Percentiles rank a stretch among this genome's conserved stretches.
phyloP scores from a whole-genome alignment of 176 grass and related monocot genomes.

The Oryza brachyantha region DNA sequence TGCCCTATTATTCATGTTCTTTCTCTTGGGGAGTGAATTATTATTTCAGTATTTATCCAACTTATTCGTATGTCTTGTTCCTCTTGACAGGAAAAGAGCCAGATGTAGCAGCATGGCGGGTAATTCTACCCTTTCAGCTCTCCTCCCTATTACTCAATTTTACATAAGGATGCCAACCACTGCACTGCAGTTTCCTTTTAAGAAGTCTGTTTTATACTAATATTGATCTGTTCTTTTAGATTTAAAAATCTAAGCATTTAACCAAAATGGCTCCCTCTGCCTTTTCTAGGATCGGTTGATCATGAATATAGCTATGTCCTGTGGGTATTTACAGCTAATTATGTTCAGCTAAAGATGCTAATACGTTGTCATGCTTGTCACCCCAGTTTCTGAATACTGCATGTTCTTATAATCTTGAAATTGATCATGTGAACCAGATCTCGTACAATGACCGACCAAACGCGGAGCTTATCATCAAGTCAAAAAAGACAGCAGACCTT shows the following conservation, averaged over 20 bases:
- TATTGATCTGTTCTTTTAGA: not conserved
- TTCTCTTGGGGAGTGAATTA: not conserved
- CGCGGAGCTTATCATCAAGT: conserved; percentile 78
- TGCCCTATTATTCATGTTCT: not conserved
- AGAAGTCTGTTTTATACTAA: not conserved
- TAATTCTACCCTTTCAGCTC: conserved; percentile 38
- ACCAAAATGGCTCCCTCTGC: not conserved
- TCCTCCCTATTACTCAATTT: not conserved
- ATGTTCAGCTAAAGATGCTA: not conserved
- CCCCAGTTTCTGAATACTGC: not conserved
- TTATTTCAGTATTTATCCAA: not conserved
- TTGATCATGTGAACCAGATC: conserved; percentile 54
- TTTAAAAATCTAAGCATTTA: not conserved
- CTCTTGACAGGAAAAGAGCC: conserved; percentile 73
- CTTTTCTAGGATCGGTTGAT: not conserved
- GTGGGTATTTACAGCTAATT: not conserved
- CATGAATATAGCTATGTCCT: not conserved
- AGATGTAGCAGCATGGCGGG: conserved; percentile 81
- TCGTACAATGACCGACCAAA: conserved; percentile 82
- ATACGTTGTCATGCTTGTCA: not conserved
- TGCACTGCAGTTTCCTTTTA: not conserved
- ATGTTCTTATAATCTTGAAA: not conserved
- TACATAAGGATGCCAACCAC: not conserved
- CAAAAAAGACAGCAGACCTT: conserved; percentile 75
- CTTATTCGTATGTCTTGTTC: conserved; percentile 10